phyloP scores from a whole-genome alignment of 106 monocot genomes.

The Chionographis japonica region DNA sequence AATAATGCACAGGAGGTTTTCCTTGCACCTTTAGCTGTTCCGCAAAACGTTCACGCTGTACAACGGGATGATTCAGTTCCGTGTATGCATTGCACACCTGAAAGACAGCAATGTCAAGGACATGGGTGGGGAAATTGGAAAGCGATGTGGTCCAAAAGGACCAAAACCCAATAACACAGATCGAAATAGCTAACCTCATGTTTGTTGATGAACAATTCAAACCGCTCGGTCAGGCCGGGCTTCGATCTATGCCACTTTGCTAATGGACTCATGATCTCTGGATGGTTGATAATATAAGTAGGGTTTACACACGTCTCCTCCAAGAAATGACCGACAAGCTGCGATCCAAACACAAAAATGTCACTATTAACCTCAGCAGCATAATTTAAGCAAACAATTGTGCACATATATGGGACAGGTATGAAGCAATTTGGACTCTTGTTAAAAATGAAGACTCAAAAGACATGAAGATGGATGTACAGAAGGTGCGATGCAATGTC shows the following conservation, averaged over 20 bases:
- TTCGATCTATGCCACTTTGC: slow-evolving; percentile 87
- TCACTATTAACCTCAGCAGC: too few relatives aligned
- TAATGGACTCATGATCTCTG: slow-evolving; percentile 95
- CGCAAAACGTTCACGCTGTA: slow-evolving; percentile 82
- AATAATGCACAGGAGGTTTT: too few relatives aligned
- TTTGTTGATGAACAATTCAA: slow-evolving; percentile 94
- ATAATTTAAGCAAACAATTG: too few relatives aligned
- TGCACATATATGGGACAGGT: too few relatives aligned
- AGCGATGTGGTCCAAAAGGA: not conserved
- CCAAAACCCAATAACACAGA: not conserved
- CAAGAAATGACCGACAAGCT: slow-evolving; percentile 96
- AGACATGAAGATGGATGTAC: too few relatives aligned
- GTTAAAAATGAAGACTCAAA: too few relatives aligned
- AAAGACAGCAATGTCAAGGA: not conserved
- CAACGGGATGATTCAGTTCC: slow-evolving; percentile 94
- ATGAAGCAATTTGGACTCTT: too few relatives aligned
- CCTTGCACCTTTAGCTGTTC: slow-evolving; percentile 74
- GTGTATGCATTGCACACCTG: slow-evolving; percentile 99
- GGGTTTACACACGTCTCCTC: slow-evolving; percentile 89
- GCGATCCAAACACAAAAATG: slow-evolving; percentile 8
- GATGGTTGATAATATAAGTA: slow-evolving; percentile 89
- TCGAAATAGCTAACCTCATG: slow-evolving; percentile 57
- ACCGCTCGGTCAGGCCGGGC: slow-evolving; percentile 76
- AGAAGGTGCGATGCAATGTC: too few relatives aligned
- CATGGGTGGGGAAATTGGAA: not conserved